Evolutionary conservation across 768 basidiomycete species (phyloP).

Genomic region (Macrolepiota dolichaula): DNA sequence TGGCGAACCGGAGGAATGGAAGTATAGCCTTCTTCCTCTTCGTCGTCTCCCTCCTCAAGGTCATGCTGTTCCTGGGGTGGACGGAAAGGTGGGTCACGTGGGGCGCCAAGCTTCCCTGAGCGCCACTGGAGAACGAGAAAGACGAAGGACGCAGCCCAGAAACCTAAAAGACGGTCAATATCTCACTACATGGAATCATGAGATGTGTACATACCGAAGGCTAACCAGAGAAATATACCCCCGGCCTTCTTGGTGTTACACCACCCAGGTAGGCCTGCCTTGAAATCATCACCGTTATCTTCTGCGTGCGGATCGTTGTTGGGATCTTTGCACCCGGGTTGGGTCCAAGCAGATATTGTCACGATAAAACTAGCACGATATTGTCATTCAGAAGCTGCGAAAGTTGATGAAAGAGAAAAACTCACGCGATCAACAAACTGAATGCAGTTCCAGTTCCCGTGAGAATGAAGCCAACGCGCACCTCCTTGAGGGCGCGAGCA

Average conservation of each 20-base stretch:
- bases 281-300: slow-evolving; percentile 59
- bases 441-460: slow-evolving; percentile 64
- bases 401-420: slow-evolving; percentile 18
- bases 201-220: slow-evolving; percentile 53
- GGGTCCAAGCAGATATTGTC: slow-evolving; percentile 84
- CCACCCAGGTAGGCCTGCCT: slow-evolving; percentile 70
- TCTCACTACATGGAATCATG: neutral
- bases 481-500: slow-evolving; percentile 77
- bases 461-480: slow-evolving; percentile 82
- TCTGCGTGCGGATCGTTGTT: slow-evolving; percentile 76
- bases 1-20: slow-evolving; percentile 40
- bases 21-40: slow-evolving; percentile 54
- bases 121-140: slow-evolving; percentile 78
- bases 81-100: slow-evolving; percentile 75
- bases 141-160: slow-evolving; percentile 69
- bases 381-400: slow-evolving; percentile 1
- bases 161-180: slow-evolving; percentile 38
- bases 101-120: slow-evolving; percentile 54
- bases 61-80: slow-evolving; percentile 49
- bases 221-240: slow-evolving; percentile 86
- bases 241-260: slow-evolving; percentile 92
- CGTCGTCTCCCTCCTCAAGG: slow-evolving; percentile 48
- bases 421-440: slow-evolving; percentile 76
- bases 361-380: slow-evolving; percentile 54
- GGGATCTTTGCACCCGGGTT: slow-evolving; percentile 86